Evolutionary conservation across 768 basidiomycete species (phyloP), one percentile per base, ranked within the genome.

Genomic region (Flagelloscypha sp.): DNA sequence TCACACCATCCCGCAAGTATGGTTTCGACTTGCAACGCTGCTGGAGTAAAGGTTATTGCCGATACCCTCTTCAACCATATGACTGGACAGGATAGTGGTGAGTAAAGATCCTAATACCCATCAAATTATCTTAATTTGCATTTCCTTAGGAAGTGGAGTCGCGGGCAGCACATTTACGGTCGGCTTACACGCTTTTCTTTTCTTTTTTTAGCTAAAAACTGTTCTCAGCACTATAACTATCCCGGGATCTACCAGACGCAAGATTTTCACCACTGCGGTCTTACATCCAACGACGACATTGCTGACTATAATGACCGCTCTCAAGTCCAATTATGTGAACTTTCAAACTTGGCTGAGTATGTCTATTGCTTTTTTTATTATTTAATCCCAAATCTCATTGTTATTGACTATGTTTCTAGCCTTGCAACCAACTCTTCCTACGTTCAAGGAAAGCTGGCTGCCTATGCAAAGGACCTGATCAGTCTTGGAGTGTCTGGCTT

Each of bases 41-140:
- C 70, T 12, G 74, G 74, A n/a, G 74, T 76, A 15, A 62, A 62
- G 30, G 72, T 77, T 32, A 72, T 78, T 24, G 59, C 65, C 22
- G 72, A 74, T 48, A 76, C 74, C 1, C 55, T 83, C 19, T 73
- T 69, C 54, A 81, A 83, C 52, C 80, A 83, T 48, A 81, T 81
- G 79, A 53, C 74, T 2, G 74, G 65, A 0, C 17, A 43, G 2
- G 59, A 68, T 28, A 65, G 62, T 12, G n/a, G n/a, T n/a, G n/a
- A n/a, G n/a, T n/a, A n/a, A n/a, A n/a, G n/a, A n/a, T n/a, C n/a
- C n/a, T n/a, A n/a, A n/a, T n/a, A n/a, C n/a, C n/a, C n/a, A n/a
- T n/a, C n/a, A n/a, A n/a, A n/a, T n/a, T n/a, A n/a, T n/a, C n/a
- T n/a, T n/a, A n/a, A n/a, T n/a, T n/a, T n/a, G n/a, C n/a, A n/a